Percentiles rank a stretch among this genome's conserved stretches.
Evolutionary conservation across 768 basidiomycete species (phyloP).

Genomic region (Amanita muscaria): DNA sequence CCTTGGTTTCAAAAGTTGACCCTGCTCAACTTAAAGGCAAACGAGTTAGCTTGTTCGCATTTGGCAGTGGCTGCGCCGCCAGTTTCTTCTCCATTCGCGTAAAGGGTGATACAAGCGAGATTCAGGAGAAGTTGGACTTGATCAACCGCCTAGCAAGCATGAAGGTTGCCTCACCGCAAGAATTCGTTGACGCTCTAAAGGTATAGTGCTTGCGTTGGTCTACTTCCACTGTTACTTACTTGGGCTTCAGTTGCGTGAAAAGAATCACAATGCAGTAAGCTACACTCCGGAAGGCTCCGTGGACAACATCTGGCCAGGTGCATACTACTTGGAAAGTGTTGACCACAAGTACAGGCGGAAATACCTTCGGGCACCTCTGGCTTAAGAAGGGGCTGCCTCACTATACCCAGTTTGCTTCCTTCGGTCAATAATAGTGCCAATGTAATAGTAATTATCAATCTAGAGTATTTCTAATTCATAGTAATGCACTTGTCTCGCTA

Average conservation of each 20-base stretch:
- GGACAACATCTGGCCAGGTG: conserved; percentile 90
- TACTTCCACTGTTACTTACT: conserved; percentile 6
- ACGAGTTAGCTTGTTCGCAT: conserved; percentile 92
- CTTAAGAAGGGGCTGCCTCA: no score
- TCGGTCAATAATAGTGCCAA: no score
- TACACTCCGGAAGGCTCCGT: conserved; percentile 82
- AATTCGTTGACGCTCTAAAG: conserved; percentile 69
- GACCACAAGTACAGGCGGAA: conserved; percentile 90
- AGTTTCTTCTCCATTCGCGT: conserved; percentile 86
- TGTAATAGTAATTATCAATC: no score
- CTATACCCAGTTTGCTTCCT: no score
- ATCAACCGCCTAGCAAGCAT: conserved; percentile 67
- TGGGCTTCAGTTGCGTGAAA: conserved; percentile 77
- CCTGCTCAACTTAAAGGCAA: conserved; percentile 68
- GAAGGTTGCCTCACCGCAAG: conserved; percentile 87
- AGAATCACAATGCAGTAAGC: conserved; percentile 85
- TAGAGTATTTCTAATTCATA: no score
- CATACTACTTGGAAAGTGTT: conserved; percentile 86
- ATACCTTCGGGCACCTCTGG: conserved; percentile 50
- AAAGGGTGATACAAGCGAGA: conserved; percentile 80
- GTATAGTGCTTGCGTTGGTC: conserved; percentile 31
- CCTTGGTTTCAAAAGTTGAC: conserved; percentile 66
- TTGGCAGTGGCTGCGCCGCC: conserved; percentile 91
- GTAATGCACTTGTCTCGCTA: no score
- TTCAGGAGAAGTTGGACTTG: conserved; percentile 77